These are phyloP conservation scores for Parietichytrium sp. DNA, from an alignment of 108 stramenopile genomes.

Conservation along the genomic window DNA sequence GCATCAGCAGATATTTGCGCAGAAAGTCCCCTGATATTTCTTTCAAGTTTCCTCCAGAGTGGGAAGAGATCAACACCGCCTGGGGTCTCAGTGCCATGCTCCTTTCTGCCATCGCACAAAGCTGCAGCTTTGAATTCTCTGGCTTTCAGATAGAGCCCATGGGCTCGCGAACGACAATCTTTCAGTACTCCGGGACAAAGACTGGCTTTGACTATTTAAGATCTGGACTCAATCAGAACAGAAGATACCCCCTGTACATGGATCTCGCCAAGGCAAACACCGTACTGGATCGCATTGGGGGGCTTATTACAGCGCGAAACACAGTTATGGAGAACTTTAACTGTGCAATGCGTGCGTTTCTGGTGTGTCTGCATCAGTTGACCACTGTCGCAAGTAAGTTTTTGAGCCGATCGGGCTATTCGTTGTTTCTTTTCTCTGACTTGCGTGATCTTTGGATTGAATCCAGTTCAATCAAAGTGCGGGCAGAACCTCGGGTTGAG, in stretches of 20 bases:
- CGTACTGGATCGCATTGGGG: conserved; percentile 1
- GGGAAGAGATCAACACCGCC: conserved; percentile 32
- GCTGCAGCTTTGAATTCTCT: neutral
- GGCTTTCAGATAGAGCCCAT: conserved; percentile 29
- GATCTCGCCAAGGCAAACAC: neutral
- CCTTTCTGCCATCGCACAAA: neutral
- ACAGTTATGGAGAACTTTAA: neutral
- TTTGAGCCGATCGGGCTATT: too few species aligned
- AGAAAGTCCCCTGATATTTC: too few species aligned
- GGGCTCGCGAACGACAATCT: conserved; percentile 10
- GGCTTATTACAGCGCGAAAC: too few species aligned
- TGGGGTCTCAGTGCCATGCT: conserved; percentile 35
- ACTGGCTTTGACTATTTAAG: too few species aligned
- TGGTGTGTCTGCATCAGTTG: conserved; percentile 1
- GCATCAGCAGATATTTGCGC: too few species aligned
- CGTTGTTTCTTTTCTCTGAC: too few species aligned
- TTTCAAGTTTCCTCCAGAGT: neutral
- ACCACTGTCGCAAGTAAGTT: too few species aligned
- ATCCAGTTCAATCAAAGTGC: neutral
- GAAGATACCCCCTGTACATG: conserved; percentile 17
- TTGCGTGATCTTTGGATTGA: conserved; percentile 3
- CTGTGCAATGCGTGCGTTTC: conserved; percentile 22
- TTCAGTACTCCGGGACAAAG: neutral
- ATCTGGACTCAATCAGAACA: too few species aligned
- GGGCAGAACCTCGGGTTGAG: neutral